These are phyloP conservation scores for Prinsepia uniflora DNA, from an alignment of 306 rosid species.

Conservation along the genomic window DNA sequence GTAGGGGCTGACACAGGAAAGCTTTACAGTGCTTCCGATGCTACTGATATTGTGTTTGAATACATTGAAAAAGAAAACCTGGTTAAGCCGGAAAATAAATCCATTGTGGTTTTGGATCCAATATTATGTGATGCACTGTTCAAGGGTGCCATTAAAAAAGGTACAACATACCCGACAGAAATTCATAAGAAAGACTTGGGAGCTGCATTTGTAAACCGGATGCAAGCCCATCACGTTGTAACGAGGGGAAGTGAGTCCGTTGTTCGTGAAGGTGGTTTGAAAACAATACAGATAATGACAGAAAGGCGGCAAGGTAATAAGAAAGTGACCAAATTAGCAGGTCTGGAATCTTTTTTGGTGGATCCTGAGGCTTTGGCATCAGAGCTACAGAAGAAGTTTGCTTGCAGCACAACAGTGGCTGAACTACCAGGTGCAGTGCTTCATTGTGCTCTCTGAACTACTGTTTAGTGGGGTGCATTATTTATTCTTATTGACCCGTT, in stretches of 20 bases:
- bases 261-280: conserved; percentile 82
- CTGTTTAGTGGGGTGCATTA: neutral
- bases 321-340: conserved; percentile 83
- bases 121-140: conserved; percentile 75
- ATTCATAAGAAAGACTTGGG: conserved; percentile 85
- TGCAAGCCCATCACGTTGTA: conserved; percentile 89
- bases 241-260: conserved; percentile 78
- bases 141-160: conserved; percentile 86
- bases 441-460: neutral
- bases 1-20: conserved; percentile 63
- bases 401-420: conserved; percentile 82
- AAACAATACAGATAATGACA: conserved; percentile 78
- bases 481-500: neutral
- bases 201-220: conserved; percentile 58
- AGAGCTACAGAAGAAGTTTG: conserved; percentile 91
- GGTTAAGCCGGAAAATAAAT: conserved; percentile 64
- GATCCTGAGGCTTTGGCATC: conserved; percentile 89
- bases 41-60: conserved; percentile 62
- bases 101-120: conserved; percentile 62
- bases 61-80: conserved; percentile 71
- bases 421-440: conserved; percentile 73
- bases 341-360: conserved; percentile 75
- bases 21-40: conserved; percentile 73
- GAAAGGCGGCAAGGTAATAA: conserved; percentile 92
- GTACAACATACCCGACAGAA: conserved; percentile 77